Conservation (phyloP, 371 early-diverging fungal species). For the Mortierella sp. region DNA sequence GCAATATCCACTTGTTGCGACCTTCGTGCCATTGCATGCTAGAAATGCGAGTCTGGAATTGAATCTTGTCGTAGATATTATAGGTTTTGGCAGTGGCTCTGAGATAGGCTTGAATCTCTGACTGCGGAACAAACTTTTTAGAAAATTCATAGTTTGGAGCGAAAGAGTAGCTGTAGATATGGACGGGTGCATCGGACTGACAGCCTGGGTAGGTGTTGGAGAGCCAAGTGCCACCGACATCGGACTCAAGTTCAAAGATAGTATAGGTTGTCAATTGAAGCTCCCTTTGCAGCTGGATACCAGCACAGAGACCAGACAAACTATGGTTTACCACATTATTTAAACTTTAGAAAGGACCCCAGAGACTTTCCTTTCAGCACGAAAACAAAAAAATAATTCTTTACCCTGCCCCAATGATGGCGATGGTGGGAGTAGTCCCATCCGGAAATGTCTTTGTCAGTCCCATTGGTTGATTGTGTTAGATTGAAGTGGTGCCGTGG, state of each 20-base stretch:
- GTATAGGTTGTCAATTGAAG: slow-evolving; percentile 43
- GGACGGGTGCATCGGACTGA: slow-evolving; percentile 33
- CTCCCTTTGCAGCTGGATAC: slow-evolving; percentile 46
- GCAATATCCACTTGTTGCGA: slow-evolving; percentile 41
- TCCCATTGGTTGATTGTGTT: slow-evolving; percentile 15
- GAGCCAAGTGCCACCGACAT: slow-evolving; percentile 50
- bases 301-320: slow-evolving; percentile 44
- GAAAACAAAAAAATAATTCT: background rate
- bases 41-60: slow-evolving; percentile 30
- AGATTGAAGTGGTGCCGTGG: background rate
- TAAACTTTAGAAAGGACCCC: background rate
- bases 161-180: slow-evolving; percentile 48
- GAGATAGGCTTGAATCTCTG: slow-evolving; percentile 34
- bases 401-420: slow-evolving; percentile 52
- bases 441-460: slow-evolving; percentile 36
- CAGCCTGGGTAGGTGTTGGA: slow-evolving; percentile 49
- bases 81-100: slow-evolving; percentile 39
- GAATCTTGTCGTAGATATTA: slow-evolving; percentile 51
- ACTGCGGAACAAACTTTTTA: slow-evolving; percentile 30
- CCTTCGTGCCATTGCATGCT: slow-evolving; percentile 48
- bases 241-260: slow-evolving; percentile 43
- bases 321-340: slow-evolving; percentile 6
- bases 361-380: too few species aligned
- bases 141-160: slow-evolving; percentile 53
- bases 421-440: slow-evolving; percentile 41